phyloP scores from a whole-genome alignment of 2,329 filamentous ascomycete species.

The Aureobasidium sp. region DNA sequence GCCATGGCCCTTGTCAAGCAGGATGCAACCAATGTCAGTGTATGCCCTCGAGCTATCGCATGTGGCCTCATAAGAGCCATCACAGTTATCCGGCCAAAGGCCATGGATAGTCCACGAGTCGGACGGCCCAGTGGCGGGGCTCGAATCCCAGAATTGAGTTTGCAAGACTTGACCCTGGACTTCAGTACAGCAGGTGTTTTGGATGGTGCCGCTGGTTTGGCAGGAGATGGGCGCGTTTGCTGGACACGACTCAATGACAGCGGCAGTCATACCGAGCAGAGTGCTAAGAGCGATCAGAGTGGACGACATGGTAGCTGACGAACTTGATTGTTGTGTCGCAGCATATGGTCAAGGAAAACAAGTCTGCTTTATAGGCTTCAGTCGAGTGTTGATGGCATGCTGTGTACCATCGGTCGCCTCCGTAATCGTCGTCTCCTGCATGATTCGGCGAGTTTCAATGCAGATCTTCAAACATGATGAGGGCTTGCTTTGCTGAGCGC shows the following conservation, averaged over 20 bases:
- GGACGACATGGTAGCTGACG: not conserved
- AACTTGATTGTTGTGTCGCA: not conserved
- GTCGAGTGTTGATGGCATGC: not conserved
- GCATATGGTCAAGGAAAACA: not conserved
- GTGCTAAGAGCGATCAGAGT: not conserved
- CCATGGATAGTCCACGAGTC: constrained; percentile 24
- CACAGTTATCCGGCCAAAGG: constrained; percentile 22
- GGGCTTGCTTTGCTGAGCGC: not conserved
- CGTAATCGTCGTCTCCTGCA: constrained; percentile 8
- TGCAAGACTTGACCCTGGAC: constrained; percentile 44
- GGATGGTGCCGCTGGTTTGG: constrained; percentile 28
- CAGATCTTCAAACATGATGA: not conserved
- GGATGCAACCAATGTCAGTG: constrained; percentile 21
- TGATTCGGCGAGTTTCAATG: not conserved
- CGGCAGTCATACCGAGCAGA: not conserved
- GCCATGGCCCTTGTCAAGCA: constrained; percentile 18
- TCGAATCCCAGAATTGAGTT: constrained; percentile 25
- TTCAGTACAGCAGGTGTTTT: constrained; percentile 65
- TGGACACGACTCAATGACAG: not conserved
- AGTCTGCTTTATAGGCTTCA: constrained; percentile 6
- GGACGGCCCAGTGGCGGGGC: constrained; percentile 21
- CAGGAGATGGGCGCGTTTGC: constrained; percentile 12
- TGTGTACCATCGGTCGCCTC: constrained; percentile 1
- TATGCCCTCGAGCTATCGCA: constrained; percentile 19
- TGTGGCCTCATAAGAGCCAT: constrained; percentile 20